Conservation (phyloP, 148 eudicot genomes). For the Camellia lanceoleosa region DNA sequence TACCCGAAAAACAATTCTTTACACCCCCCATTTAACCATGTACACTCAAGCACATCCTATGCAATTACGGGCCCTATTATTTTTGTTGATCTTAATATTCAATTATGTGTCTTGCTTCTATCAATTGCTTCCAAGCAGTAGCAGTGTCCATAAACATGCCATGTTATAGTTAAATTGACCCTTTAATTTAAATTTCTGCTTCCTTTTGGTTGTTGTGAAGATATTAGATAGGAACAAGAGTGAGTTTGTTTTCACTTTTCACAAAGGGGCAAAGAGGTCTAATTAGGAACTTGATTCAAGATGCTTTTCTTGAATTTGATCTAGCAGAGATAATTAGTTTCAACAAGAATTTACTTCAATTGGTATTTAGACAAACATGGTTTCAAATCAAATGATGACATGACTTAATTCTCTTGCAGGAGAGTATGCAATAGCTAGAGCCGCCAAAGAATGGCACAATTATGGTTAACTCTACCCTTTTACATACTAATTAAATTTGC, state of each 20-base stretch:
- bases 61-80: background rate
- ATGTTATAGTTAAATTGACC: background rate
- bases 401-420: constrained; percentile 47
- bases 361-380: background rate
- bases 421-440: constrained; percentile 96
- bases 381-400: background rate
- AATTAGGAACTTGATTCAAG: background rate
- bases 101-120: background rate
- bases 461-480: constrained; percentile 56
- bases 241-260: background rate
- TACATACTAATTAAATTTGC: background rate
- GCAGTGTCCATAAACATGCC: background rate
- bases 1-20: too few relatives aligned
- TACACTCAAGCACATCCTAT: background rate
- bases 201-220: background rate
- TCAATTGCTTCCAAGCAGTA: background rate
- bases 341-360: background rate
- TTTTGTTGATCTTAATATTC: background rate
- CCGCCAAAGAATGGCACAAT: constrained; percentile 87
- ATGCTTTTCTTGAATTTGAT: background rate
- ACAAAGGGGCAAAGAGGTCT: background rate
- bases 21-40: too few relatives aligned
- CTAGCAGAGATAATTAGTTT: background rate
- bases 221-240: background rate
- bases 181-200: background rate